Conservation (phyloP, 257 asterid genomes). For the Perilla frutescens region DNA sequence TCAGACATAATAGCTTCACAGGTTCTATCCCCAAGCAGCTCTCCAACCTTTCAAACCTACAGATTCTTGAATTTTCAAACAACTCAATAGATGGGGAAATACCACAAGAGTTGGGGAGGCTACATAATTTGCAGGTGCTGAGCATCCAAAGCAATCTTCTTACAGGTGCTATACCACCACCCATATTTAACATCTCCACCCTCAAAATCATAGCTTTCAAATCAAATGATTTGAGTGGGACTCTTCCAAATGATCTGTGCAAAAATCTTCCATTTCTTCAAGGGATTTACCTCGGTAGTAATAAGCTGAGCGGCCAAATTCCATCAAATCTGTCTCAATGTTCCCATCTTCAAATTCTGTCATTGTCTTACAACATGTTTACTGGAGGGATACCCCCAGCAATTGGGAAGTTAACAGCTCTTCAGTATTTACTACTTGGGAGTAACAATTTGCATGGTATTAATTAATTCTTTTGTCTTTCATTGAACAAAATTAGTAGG, state of each 20-base stretch:
- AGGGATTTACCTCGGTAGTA: background rate
- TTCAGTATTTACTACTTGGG: background rate
- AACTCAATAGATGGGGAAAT: slow-evolving; percentile 17
- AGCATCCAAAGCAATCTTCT: background rate
- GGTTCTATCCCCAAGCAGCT: slow-evolving; percentile 15
- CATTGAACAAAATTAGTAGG: too few species aligned
- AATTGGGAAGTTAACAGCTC: background rate
- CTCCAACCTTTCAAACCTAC: slow-evolving; percentile 22
- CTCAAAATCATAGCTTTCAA: background rate
- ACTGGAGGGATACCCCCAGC: slow-evolving; percentile 5
- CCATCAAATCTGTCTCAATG: slow-evolving; percentile 6
- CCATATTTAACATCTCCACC: background rate
- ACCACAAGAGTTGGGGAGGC: slow-evolving; percentile 5
- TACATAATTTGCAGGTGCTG: background rate
- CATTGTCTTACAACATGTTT: background rate
- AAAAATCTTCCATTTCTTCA: background rate
- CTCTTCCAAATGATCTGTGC: background rate
- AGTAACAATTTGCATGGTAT: background rate
- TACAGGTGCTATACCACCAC: slow-evolving; percentile 23
- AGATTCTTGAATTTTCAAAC: background rate
- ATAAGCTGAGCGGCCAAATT: slow-evolving; percentile 3
- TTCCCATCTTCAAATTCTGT: background rate
- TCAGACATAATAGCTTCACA: slow-evolving; percentile 30
- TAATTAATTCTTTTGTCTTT: too few species aligned
- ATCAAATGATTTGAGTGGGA: background rate